These are phyloP conservation scores for Aureobasidium lini DNA, from an alignment of 2,329 filamentous ascomycete species.

Conservation along the genomic window DNA sequence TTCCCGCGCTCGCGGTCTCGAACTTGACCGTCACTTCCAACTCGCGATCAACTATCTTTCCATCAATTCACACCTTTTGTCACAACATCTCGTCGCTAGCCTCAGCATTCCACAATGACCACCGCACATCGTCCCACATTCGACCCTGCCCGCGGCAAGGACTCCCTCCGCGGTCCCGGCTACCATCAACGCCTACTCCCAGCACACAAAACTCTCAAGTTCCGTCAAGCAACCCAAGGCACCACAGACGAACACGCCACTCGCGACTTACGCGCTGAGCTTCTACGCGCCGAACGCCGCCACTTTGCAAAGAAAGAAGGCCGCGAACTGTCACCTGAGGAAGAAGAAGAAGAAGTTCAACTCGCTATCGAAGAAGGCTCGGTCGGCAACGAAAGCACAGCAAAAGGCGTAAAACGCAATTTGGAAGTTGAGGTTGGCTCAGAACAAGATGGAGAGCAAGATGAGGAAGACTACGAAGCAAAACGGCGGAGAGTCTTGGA, in stretches of 20 bases:
- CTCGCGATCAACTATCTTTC: neutral
- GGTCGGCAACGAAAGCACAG: slow-evolving; percentile 32
- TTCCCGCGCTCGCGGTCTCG: neutral
- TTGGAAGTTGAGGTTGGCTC: slow-evolving; percentile 44
- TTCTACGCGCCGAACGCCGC: slow-evolving; percentile 78
- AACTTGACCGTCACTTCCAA: neutral
- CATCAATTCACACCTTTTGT: neutral
- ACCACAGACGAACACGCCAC: slow-evolving; percentile 62
- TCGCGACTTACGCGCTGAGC: slow-evolving; percentile 81
- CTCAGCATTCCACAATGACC: slow-evolving; percentile 32
- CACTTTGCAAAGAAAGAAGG: slow-evolving; percentile 82
- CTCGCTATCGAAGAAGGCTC: slow-evolving; percentile 42
- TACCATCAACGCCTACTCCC: slow-evolving; percentile 95
- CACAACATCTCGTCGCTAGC: neutral
- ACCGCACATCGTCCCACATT: slow-evolving; percentile 81
- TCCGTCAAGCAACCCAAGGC: slow-evolving; percentile 82
- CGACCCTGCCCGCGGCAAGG: slow-evolving; percentile 90
- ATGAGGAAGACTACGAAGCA: slow-evolving; percentile 57
- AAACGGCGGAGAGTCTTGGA: slow-evolving; percentile 83
- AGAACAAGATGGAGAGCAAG: slow-evolving; percentile 40
- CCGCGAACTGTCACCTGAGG: slow-evolving; percentile 36
- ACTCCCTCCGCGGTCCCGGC: slow-evolving; percentile 83
- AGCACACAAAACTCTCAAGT: slow-evolving; percentile 88
- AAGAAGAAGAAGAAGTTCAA: slow-evolving; percentile 17
- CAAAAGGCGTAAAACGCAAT: slow-evolving; percentile 52